Conservation (phyloP, 2,329 filamentous ascomycete genomes). For the Tolypocladium ovalisporum region DNA sequence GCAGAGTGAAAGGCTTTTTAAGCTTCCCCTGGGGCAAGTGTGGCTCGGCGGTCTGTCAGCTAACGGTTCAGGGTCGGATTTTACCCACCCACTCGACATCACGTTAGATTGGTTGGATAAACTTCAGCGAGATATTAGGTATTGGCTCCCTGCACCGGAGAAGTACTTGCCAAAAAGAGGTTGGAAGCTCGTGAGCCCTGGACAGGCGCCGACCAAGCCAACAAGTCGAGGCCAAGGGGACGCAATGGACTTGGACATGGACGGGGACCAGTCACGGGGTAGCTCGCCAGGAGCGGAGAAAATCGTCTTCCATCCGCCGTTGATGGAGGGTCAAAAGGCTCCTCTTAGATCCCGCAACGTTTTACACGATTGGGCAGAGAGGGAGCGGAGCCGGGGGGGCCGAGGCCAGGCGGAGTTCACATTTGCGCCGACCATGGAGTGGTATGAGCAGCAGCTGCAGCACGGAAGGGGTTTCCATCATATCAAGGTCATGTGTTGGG, state of each 20-base stretch:
- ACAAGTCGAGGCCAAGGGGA: neutral
- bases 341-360: constrained; percentile 29
- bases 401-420: constrained; percentile 17
- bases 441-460: constrained; percentile 36
- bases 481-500: constrained; percentile 33
- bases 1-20: constrained; percentile 11
- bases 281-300: constrained; percentile 10
- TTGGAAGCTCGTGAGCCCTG: constrained; percentile 23
- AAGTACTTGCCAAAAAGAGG: constrained; percentile 18
- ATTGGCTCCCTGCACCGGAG: constrained; percentile 23
- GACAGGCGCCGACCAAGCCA: constrained; percentile 1
- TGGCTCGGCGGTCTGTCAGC: constrained; percentile 31
- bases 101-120: constrained; percentile 26
- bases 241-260: constrained; percentile 4
- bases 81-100: constrained; percentile 26
- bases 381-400: neutral
- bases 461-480: constrained; percentile 40
- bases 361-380: constrained; percentile 27
- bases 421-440: constrained; percentile 36
- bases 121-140: constrained; percentile 19
- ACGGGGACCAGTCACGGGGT: constrained; percentile 10
- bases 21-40: constrained; percentile 25
- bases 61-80: constrained; percentile 6
- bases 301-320: constrained; percentile 37
- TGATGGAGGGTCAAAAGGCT: constrained; percentile 9